Evolutionary conservation across 1,139 yeast species (phyloP).

Genomic region (Meyerozyma carpophila): DNA sequence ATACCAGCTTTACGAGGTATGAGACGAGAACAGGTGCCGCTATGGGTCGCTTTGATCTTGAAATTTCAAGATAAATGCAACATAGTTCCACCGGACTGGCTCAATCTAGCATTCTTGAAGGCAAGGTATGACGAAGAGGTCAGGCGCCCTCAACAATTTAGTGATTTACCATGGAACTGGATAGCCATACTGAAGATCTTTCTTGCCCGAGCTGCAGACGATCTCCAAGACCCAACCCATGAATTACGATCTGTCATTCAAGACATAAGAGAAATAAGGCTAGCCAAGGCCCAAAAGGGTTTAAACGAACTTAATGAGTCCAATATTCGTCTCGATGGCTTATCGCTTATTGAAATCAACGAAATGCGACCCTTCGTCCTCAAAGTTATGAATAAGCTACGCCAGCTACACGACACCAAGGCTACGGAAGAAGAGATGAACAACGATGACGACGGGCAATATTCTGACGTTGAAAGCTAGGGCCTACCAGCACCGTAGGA

Average conservation of each 20-base stretch:
- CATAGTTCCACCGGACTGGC: conserved; percentile 85
- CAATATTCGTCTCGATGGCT: conserved; percentile 76
- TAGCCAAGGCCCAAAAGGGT: conserved; percentile 78
- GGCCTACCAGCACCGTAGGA: not conserved
- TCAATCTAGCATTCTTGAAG: conserved; percentile 52
- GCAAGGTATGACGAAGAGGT: conserved; percentile 66
- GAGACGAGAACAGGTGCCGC: conserved; percentile 66
- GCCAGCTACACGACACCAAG: conserved; percentile 42
- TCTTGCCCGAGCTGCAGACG: conserved; percentile 67
- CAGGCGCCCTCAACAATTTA: conserved; percentile 51
- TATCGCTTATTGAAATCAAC: conserved; percentile 79
- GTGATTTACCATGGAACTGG: conserved; percentile 84
- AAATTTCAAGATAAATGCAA: conserved; percentile 84
- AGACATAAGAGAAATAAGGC: conserved; percentile 79
- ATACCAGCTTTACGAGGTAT: conserved; percentile 59
- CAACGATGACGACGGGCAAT: conserved; percentile 19
- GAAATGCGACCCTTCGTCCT: conserved; percentile 81
- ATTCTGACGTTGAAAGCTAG: conserved; percentile 9
- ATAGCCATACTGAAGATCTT: conserved; percentile 69
- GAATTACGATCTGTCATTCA: conserved; percentile 65
- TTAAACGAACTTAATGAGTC: conserved; percentile 73
- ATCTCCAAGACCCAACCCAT: conserved; percentile 61
- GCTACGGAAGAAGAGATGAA: conserved; percentile 14
- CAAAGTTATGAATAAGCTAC: conserved; percentile 72
- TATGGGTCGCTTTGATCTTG: conserved; percentile 83